These are phyloP conservation scores for Panellus pusillus DNA, from an alignment of 768 basidiomycete species.

Conservation along the genomic window DNA sequence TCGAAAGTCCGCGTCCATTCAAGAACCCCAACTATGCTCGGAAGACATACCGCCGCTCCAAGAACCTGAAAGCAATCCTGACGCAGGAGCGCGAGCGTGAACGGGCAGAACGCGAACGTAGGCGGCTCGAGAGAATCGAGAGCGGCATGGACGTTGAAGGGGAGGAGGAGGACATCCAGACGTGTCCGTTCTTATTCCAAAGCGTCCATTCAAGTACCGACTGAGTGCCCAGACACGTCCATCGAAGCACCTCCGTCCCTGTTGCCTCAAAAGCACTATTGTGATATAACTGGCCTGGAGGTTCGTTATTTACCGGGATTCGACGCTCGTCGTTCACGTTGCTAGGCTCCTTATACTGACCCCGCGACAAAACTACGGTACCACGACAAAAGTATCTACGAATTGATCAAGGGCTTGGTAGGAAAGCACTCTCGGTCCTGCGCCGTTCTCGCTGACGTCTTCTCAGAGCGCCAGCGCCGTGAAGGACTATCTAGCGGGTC, in stretches of 20 bases:
- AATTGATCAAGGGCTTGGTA: constrained; percentile 74
- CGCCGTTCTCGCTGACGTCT: not conserved
- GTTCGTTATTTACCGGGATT: constrained; percentile 32
- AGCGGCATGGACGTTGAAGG: constrained; percentile 60
- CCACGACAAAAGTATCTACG: constrained; percentile 87
- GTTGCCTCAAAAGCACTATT: constrained; percentile 73
- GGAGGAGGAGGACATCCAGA: constrained; percentile 61
- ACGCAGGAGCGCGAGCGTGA: constrained; percentile 80
- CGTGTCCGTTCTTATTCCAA: constrained; percentile 51
- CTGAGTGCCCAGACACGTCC: constrained; percentile 53
- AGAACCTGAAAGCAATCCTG: constrained; percentile 78
- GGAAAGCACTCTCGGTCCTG: constrained; percentile 14
- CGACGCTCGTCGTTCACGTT: not conserved
- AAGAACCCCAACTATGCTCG: constrained; percentile 73
- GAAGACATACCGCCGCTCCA: constrained; percentile 67
- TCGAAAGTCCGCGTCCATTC: constrained; percentile 71
- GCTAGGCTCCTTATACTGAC: constrained; percentile 79
- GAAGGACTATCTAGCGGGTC: constrained; percentile 74
- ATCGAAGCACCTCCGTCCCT: constrained; percentile 87
- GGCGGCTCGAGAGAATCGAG: constrained; percentile 50
- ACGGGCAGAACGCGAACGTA: constrained; percentile 60
- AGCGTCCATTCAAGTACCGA: not conserved
- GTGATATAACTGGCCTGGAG: constrained; percentile 86
- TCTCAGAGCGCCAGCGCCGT: constrained; percentile 64
- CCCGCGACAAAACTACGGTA: constrained; percentile 78